Evolutionary conservation across 2,329 filamentous ascomycete genomes (phyloP), one percentile per base, ranked within the genome.

Genomic region (Fusarium sp.): DNA sequence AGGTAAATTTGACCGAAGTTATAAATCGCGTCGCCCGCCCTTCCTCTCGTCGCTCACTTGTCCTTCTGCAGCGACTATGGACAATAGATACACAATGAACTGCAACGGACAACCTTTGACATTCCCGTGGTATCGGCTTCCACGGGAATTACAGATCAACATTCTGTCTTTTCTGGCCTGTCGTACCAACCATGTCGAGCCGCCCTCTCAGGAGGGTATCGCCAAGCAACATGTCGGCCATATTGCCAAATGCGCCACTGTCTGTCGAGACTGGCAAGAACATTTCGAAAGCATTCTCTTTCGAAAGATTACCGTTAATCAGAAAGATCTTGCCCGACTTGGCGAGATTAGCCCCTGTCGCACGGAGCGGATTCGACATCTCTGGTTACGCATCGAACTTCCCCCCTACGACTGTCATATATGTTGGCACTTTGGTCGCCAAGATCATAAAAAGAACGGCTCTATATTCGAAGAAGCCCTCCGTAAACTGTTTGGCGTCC

Each of bases 401-500:
- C 18, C 1, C 16, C 10, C 29, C 6, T 36, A 53, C 31, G 29
- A 13, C 8, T 23, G 20, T 23, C 20, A 4, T 4, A 23, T 23
- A 23, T 23, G 20, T 23, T 4, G 20, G 20, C 3, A 23, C 3
- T 23, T 23, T 4, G 20, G 20, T 20, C 11, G 6, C 16, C 2
- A 23, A 20, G 18, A 42, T 18, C 4, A 6, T 13, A 6, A 0
- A 13, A 44, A 5, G 9, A 25, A 25, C 7, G 11, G 25, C 10
- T 0, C 2, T 6, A 27, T 50, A 5, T 4, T 31, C 6, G 5
- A 59, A 58, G 75, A 66, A 68, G 64, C 40, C 4, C 18, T 46
- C 7, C 4, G 13, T n/a, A 23, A 25, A 58, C 60, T 80, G 31
- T 77, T 81, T 54, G 1, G 20, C 4, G 11, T 50, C n/a, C 27